Base-by-base conservation (phyloP, 2,329 filamentous ascomycete genomes). In the Dactylellina cionopaga region DNA sequence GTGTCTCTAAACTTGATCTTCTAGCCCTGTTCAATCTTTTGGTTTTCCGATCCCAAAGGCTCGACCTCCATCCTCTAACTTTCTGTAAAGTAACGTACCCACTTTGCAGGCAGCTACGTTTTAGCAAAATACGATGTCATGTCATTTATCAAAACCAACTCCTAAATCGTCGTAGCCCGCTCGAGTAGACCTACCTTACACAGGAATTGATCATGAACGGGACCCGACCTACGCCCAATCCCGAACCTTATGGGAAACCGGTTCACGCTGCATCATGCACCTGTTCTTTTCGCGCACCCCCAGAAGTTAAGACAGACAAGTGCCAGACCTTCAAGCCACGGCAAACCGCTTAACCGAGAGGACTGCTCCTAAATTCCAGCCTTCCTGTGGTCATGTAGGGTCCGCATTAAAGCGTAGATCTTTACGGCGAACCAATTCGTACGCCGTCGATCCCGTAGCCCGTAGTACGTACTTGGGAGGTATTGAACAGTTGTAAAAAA, bases 111-210 rank as follows among this genome's bases (percentile, higher is more conserved):
- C 63, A 68, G 54, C 33, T 15, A 54, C 33, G n/a, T 17, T 22
- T 39, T 54, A 37, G 9, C n/a, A 41, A 27, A 25, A 59, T 22
- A 29, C 47, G 44, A 68, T 59, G 37, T 68, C 62, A 68, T 54
- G 35, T 68, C 52, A 59, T 35, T 15, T 25, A 31, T 35, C 39
- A 24, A 41, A 17, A 41, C n/a, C n/a, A n/a, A n/a, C 51, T 10
- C 47, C 24, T 22, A 33, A 35, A 43, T 43, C 52, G 63, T 60
- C 63, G 60, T 68, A 59, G 22, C 10, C 56, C 27, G n/a, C 25
- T 66, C 63, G 63, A 68, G 37, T 68, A 35, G 63, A 68, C 54
- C 19, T 68, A 54, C 63, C 46, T n/a, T 27, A 58, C 33, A 17
- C 3, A 35, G 49, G 25, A 31, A 13, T 41, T 22, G 35, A 44